Evolutionary conservation across 345 rosid species (phyloP), one percentile per base, ranked within the genome.

Genomic region (Durio zibethinus): DNA sequence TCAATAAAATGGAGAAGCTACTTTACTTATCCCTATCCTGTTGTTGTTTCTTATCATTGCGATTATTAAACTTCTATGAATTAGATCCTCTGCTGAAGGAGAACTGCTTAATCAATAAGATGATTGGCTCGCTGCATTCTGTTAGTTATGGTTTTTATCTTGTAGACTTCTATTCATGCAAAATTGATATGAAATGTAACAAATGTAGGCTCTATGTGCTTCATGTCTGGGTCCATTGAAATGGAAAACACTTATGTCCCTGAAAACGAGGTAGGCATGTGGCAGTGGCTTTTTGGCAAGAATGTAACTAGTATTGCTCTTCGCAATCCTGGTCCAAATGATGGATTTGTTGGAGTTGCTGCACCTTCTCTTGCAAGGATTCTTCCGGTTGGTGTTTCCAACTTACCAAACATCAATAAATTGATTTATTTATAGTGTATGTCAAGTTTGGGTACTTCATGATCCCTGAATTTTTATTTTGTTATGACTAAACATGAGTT

Each of bases 261-360:
- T 77, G 98, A 97, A 85, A 92, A 91, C 75, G 96, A 97, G 86
- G 91, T 85, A 25, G 98, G 97, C 40, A 78, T 92, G 85, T 88
- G 95, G 86, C 99, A 94, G 63, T 97, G 99, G 99, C 83, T 97
- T 83, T 88, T 94, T 82, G 98, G 99, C 65, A 97, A 89, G 90
- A 92, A 88, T 52, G 72, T 91, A 75, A 92, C 92, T 42, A 94
- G 94, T 76, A 81, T 97, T 42, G 85, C 83, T 74, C 82, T 97
- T 76, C 86, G 80, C n/a, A 97, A 94, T 82, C 69, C 91, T 11
- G 97, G 97, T 60, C 70, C 86, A 33, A 82, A 12, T 61, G 97
- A 92, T 82, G 99, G 97, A 38, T 97, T 92, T 87, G 90, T 92
- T 52, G 97, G 99, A 81, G 85, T 97, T 15, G 97, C 97, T 72